Evolutionary conservation across 2,329 filamentous ascomycete species (phyloP).

Genomic region (Diaporthe humulicola): DNA sequence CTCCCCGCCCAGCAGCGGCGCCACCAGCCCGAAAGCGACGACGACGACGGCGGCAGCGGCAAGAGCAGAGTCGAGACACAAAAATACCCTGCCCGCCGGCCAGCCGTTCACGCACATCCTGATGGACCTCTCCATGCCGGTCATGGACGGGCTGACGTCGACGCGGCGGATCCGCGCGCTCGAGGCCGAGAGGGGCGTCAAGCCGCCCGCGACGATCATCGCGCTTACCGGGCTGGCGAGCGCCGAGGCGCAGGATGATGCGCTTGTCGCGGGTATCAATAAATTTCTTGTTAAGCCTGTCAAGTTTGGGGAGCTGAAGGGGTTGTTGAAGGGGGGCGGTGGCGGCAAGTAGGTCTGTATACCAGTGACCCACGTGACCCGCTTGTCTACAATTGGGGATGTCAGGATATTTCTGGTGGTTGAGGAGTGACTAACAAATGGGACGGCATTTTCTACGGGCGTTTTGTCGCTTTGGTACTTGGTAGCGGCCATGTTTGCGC

Average conservation of each 20-base stretch:
- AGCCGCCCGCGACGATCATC: conserved; percentile 59
- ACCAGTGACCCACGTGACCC: no score
- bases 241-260: conserved; percentile 61
- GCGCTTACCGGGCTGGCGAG: conserved; percentile 67
- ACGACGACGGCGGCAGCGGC: neutral
- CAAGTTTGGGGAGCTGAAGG: conserved; percentile 56
- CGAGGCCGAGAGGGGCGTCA: conserved; percentile 56
- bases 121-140: conserved; percentile 69
- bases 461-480: neutral
- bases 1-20: neutral
- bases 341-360: neutral
- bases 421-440: neutral
- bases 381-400: no score
- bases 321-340: conserved; percentile 47
- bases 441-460: neutral
- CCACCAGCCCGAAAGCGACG: neutral
- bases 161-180: conserved; percentile 63
- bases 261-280: conserved; percentile 62
- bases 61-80: no score
- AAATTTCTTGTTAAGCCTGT: conserved; percentile 66
- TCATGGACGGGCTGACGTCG: conserved; percentile 64
- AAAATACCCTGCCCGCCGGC: neutral
- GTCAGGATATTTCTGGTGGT: neutral
- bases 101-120: conserved; percentile 52
- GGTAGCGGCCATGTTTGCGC: neutral